Conservation (phyloP, 805 yeast genomes). For the Cyberlindnera subsufficiens region DNA sequence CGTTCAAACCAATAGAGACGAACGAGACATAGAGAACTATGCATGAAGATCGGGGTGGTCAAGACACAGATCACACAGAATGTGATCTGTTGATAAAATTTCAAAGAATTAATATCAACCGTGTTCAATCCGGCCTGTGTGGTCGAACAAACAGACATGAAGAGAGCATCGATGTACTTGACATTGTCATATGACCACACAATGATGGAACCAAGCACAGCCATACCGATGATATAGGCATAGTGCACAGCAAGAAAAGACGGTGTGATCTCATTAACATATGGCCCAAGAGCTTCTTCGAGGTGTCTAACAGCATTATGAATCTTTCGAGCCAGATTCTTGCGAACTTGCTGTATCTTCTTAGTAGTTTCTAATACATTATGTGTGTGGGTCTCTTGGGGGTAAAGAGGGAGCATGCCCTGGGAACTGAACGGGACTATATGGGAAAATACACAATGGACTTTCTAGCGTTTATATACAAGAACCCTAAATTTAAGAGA, state of each 20-base stretch:
- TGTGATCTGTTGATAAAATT: slow-evolving; percentile 74
- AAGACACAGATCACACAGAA: slow-evolving; percentile 57
- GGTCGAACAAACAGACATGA: slow-evolving; percentile 67
- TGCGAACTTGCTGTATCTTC: too few relatives aligned
- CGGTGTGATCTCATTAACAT: slow-evolving; percentile 34
- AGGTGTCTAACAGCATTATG: slow-evolving; percentile 31
- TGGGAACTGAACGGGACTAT: too few relatives aligned
- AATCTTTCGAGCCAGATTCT: slow-evolving; percentile 17
- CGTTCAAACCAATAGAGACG: slow-evolving; percentile 88
- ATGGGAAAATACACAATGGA: too few relatives aligned
- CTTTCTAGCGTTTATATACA: too few relatives aligned
- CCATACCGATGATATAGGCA: slow-evolving; percentile 55
- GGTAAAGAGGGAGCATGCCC: too few relatives aligned
- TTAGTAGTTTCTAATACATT: too few relatives aligned
- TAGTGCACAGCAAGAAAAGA: slow-evolving; percentile 60
- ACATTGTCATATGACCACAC: slow-evolving; percentile 66
- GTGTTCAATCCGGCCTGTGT: slow-evolving; percentile 94
- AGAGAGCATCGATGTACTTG: slow-evolving; percentile 71
- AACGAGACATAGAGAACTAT: slow-evolving; percentile 68
- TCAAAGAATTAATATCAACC: slow-evolving; percentile 55
- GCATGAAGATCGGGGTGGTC: slow-evolving; percentile 86
- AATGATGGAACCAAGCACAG: slow-evolving; percentile 65
- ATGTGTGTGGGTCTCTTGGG: too few relatives aligned
- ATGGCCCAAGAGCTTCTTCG: slow-evolving; percentile 28
- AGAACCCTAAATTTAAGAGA: too few relatives aligned